Base-by-base conservation (phyloP, 495 filamentous ascomycete species). In the Aspergillus asperescens region DNA sequence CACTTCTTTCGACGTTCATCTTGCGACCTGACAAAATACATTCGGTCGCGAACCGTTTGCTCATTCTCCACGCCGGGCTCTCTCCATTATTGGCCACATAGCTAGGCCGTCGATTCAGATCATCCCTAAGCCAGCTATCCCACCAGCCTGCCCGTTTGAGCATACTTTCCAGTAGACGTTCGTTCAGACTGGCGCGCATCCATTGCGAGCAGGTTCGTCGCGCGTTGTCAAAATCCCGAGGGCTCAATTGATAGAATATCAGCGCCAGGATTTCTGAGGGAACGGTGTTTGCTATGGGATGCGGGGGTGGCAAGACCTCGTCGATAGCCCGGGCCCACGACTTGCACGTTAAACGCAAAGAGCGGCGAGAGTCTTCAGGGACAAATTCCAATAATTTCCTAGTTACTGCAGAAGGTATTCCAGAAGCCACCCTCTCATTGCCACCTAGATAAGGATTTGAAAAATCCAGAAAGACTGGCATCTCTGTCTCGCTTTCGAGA, bases 211-310 rank as follows among this genome's bases (percentile, higher is more conserved):
- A 89, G 7, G 79, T 78, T 46, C 81, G 77, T 40, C 86, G 74
- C 10, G 85, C 83, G 55, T 80, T 74, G 58, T 89, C 75, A 59
- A 89, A 88, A 57, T 85, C 82, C 5, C 69, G 50, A 0, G 86
- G 83, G 9, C 66, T 62, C 5, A 87, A 67, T 54, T 77, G 68
- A 8, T 49, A 52, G 52, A 79, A 82, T 4, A 88, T 80, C 4
- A 80, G 70, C 34, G 84, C 74, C 0, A 89, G 24, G 23, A 88
- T 76, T 61, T 90, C 86, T 2, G 70, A 64, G 1, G 86, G 86
- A 7, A 84, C 56, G 20, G 54, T 48, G 51, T 72, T 71, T n/a
- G 68, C 70, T 12, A 66, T 55, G 1, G 69, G 55, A 31, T 50
- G 58, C 4, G 50, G 38, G 0, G 44, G 4, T 2, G 50, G 42